Evolutionary conservation across 768 basidiomycete species (phyloP).

Genomic region (Podaxis sp.): DNA sequence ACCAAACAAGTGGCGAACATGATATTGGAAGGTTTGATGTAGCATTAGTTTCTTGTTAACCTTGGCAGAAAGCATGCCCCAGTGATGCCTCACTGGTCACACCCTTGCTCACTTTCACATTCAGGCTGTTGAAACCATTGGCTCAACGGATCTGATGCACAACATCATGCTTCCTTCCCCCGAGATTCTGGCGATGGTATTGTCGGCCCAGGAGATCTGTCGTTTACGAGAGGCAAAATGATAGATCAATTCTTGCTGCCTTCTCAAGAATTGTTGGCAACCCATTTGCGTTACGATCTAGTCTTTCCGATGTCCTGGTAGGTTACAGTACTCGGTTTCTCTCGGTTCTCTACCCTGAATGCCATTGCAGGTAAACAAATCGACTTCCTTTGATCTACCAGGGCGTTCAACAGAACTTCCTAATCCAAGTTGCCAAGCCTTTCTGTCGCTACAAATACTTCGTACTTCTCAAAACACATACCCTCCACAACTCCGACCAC

Average conservation of each 20-base stretch:
- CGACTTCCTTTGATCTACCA: conserved; percentile 23
- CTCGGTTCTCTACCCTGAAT: conserved; percentile 28
- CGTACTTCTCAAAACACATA: conserved; percentile 7
- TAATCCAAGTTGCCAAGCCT: conserved; percentile 23
- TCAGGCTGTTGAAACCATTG: neutral
- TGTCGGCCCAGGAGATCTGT: conserved; percentile 6
- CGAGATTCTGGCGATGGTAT: conserved; percentile 11
- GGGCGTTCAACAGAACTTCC: conserved; percentile 17
- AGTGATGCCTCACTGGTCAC: neutral
- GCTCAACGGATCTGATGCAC: conserved; percentile 14
- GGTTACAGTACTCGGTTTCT: conserved; percentile 22
- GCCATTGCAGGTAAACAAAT: conserved; percentile 18
- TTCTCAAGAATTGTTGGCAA: conserved; percentile 19
- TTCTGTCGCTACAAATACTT: conserved; percentile 25
- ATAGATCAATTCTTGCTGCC: neutral
- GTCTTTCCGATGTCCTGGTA: conserved; percentile 24
- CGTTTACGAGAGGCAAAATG: conserved; percentile 1
- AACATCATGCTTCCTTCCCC: conserved; percentile 10
- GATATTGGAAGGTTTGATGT: neutral
- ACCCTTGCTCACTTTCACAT: neutral
- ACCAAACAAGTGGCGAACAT: neutral
- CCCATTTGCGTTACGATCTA: conserved; percentile 21
- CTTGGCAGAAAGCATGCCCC: neutral
- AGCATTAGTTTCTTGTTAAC: neutral
- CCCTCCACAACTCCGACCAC: neutral